A percentile compares a stretch with the other conserved stretches of the same genome.
These are phyloP conservation scores for Phytophthora cactorum DNA, from an alignment of 352 stramenopile species.

Conservation along the genomic window DNA sequence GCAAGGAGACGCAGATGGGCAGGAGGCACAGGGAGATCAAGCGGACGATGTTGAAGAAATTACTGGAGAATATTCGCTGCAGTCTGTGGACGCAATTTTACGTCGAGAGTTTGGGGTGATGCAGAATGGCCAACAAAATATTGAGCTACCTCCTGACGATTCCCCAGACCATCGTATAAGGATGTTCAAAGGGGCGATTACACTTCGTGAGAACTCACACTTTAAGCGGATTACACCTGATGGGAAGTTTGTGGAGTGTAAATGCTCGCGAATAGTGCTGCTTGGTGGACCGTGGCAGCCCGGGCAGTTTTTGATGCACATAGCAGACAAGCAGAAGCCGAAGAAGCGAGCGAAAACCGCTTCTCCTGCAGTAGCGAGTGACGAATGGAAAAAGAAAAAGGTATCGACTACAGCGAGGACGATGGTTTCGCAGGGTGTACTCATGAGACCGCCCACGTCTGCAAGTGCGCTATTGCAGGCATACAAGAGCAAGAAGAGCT, in stretches of 20 bases:
- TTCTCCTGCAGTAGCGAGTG: conserved; percentile 2
- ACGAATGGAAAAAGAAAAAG: conserved; percentile 28
- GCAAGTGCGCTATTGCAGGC: conserved; percentile 24
- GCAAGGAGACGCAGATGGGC: conserved; percentile 1
- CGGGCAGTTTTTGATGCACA: conserved; percentile 65
- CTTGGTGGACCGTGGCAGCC: conserved; percentile 59
- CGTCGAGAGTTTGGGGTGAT: conserved; percentile 35
- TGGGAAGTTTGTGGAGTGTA: conserved; percentile 71
- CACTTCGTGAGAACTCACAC: conserved; percentile 47
- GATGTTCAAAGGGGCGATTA: conserved; percentile 41
- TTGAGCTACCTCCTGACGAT: conserved; percentile 12
- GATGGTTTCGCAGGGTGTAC: conserved; percentile 5
- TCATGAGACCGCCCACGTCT: conserved; percentile 24
- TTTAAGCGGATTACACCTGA: conserved; percentile 72
- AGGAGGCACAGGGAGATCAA: background rate
- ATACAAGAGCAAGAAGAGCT: conserved; percentile 51
- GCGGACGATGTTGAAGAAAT: conserved; percentile 4
- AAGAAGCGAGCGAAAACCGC: conserved; percentile 35
- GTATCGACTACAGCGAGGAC: conserved; percentile 8
- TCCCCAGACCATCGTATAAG: conserved; percentile 13
- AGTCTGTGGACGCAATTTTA: conserved; percentile 39
- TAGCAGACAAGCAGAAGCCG: conserved; percentile 56
- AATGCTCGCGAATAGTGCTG: conserved; percentile 66
- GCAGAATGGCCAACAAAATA: conserved; percentile 21
- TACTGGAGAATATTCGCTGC: conserved; percentile 33